A percentile compares a stretch with the other conserved stretches of the same genome.
Conservation (phyloP, 768 basidiomycete genomes). For the Cystobasidium onofrii region DNA sequence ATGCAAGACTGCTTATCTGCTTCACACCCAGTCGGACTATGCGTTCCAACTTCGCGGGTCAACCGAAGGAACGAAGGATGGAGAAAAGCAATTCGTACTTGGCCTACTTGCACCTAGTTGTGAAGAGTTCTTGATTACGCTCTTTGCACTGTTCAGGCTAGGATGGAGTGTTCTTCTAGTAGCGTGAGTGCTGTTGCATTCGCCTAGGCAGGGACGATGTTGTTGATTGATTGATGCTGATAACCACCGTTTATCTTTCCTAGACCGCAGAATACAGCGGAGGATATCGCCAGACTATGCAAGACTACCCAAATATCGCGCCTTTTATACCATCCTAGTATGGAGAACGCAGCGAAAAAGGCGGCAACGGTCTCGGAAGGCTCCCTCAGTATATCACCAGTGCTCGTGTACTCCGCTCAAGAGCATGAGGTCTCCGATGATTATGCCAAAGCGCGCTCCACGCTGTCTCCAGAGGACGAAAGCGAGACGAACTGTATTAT, state of each 20-base stretch:
- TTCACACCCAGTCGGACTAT: neutral
- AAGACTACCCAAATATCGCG: conserved; percentile 47
- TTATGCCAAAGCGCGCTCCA: neutral
- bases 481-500: conserved; percentile 45
- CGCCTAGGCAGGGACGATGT: neutral
- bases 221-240: neutral
- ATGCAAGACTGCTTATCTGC: neutral
- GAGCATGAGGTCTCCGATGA: neutral
- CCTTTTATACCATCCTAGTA: conserved; percentile 47
- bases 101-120: conserved; percentile 31
- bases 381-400: neutral
- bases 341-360: neutral
- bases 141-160: conserved; percentile 32
- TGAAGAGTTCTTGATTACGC: conserved; percentile 30
- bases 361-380: neutral
- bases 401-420: neutral
- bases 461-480: conserved; percentile 45
- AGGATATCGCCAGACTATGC: conserved; percentile 51
- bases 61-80: neutral
- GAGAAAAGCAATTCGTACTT: neutral
- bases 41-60: neutral
- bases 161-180: conserved; percentile 31
- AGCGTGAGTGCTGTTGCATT: conserved; percentile 18
- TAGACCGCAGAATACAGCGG: conserved; percentile 49
- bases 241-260: neutral